Conservation (phyloP, 1,139 yeast genomes). For the Magnusiomyces fungicola region DNA sequence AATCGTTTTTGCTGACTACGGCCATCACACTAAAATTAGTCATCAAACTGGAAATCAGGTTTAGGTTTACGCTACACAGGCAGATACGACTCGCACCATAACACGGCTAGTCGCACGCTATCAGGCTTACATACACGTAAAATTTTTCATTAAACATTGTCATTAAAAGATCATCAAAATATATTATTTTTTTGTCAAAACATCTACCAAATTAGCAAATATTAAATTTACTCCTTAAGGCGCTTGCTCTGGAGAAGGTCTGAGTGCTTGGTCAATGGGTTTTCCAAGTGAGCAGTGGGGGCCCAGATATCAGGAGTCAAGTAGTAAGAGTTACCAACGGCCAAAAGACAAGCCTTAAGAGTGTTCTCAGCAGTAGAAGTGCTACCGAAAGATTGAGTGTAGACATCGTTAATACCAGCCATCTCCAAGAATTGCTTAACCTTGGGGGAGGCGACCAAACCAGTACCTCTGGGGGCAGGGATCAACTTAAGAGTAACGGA, state of each 20-base stretch:
- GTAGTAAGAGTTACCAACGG: constrained; percentile 99
- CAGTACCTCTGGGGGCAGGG: constrained; percentile 99
- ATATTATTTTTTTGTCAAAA: background rate
- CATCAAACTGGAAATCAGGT: background rate
- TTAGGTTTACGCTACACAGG: constrained; percentile 7
- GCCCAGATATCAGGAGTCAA: constrained; percentile 99
- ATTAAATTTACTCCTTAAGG: constrained; percentile 8
- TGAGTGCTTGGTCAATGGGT: constrained; percentile 87
- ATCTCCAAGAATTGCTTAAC: constrained; percentile 98
- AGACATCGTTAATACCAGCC: constrained; percentile 99
- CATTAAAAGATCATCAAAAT: background rate
- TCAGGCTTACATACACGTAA: background rate
- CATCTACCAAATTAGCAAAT: constrained; percentile 3
- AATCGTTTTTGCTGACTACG: too few relatives aligned
- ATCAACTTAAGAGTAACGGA: constrained; percentile 96
- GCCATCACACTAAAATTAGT: too few relatives aligned
- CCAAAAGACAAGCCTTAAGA: constrained; percentile 98
- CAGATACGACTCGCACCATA: constrained; percentile 3
- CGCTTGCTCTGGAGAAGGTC: constrained; percentile 27
- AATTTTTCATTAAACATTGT: background rate
- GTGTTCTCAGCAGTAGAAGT: constrained; percentile 99
- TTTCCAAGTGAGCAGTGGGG: constrained; percentile 72
- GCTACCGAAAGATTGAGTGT: constrained; percentile 97
- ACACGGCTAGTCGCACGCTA: background rate
- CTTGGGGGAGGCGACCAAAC: constrained; percentile 99